Evolutionary conservation across 768 basidiomycete species (phyloP), one percentile per base, ranked within the genome.

Genomic region (Dioszegia crocea): DNA sequence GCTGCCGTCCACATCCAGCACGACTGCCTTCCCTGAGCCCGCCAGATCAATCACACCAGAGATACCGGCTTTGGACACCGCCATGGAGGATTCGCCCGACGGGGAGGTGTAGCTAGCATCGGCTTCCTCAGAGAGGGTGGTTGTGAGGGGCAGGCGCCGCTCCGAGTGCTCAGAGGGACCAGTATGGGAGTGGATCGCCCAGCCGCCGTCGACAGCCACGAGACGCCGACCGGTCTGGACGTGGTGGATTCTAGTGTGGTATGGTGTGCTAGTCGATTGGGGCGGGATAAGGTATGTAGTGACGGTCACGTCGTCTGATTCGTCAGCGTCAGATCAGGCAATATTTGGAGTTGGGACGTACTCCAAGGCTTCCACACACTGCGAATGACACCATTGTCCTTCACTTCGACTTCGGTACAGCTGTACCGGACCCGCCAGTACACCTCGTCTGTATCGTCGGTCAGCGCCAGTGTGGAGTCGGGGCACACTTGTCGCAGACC

Each of bases 201-300:
- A 88, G 0, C 83, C 86, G 9, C 84, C 86, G 65, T 88, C 87
- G 0, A 85, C 84, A 3, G 83, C 81, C 11, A 74, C 72, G 23
- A 88, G 77, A 31, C 66, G 63, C 16, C 84, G 79, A 24, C 72
- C 80, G 4, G 82, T 81, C 50, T 76, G 78, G 62, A 87, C 79
- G 58, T 84, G 81, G 76, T 88, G 86, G 1, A 86, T 79, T 8
- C 86, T 81, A 30, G 86, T 71, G 68, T 89, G 86, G 84, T 86
- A 88, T 16, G 84, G 74, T 8, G 84, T 83, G 1, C 82, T 78
- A 2, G 78, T 83, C 10, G 71, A 57, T 19, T 81, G 79, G 0
- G 87, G 87, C 0, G 86, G 87, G 9, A 87, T 79, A 19, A 88
- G 81, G 85, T 85, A 87, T n/a, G 87, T 88, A 75, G 84, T 85